phyloP scores from a whole-genome alignment of 305 asterid genomes.

The Rubia occidens region DNA sequence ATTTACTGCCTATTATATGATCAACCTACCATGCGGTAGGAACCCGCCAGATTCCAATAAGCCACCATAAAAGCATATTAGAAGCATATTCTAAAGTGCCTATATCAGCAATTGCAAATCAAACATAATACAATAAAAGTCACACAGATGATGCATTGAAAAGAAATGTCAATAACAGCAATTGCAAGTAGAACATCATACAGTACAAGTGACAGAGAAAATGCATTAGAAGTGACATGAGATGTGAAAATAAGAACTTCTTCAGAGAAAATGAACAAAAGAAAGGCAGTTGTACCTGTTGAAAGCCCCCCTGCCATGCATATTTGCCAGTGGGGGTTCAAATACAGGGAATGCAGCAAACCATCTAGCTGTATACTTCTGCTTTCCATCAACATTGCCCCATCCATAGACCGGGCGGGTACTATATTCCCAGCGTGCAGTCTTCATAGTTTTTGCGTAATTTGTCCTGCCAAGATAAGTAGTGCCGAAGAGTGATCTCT shows the following conservation, averaged over 20 bases:
- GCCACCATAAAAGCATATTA: background rate
- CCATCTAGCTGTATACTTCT: slow-evolving; percentile 97
- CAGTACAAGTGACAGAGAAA: background rate
- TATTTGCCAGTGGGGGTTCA: slow-evolving; percentile 99
- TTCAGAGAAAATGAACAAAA: background rate
- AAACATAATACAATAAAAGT: background rate
- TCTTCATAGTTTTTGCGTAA: slow-evolving; percentile 67
- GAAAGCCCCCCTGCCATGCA: slow-evolving; percentile 99
- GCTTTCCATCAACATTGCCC: slow-evolving; percentile 81
- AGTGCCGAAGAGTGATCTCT: slow-evolving; percentile 27
- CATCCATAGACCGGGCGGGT: slow-evolving; percentile 88
- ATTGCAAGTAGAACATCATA: slow-evolving; percentile 2
- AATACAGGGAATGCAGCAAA: slow-evolving; percentile 97
- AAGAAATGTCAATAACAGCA: background rate
- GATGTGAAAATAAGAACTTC: background rate
- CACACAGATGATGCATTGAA: background rate
- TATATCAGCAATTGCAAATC: background rate
- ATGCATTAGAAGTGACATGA: background rate
- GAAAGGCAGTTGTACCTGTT: slow-evolving; percentile 42
- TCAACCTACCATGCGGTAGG: background rate
- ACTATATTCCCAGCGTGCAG: slow-evolving; percentile 91
- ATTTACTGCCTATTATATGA: background rate
- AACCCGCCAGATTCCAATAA: background rate
- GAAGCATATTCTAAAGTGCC: background rate
- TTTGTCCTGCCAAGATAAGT: slow-evolving; percentile 60